Base-by-base conservation (phyloP, 306 rosid genomes). In the Cicer chorassanicum region DNA sequence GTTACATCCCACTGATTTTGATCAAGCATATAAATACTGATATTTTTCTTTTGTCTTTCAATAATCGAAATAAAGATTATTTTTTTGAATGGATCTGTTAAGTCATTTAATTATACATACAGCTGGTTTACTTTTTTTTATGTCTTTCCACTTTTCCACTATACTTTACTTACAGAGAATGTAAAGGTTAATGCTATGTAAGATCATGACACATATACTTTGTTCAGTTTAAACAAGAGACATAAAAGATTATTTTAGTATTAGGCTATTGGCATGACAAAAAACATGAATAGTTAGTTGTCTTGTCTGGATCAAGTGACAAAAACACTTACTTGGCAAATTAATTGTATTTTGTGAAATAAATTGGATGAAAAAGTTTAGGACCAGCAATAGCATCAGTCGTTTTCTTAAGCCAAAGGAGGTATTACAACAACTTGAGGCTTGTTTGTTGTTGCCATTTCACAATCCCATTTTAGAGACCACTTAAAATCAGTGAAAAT, bases 391-490 rank as follows among this genome's bases (percentile, higher is more conserved):
- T 43, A 78, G 38, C 42, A 34, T 71, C 73, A 63, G 72, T 71
- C 66, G 6, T 63, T 79, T 73, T 59, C 70, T 65, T 60, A 60
- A 46, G 73, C 16, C 13, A 44, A 46, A 76, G 74, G 71, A 46
- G 56, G 43, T 76, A 29, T 29, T 29, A 29, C 5, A 19, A 10
- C 69, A 76, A 54, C 18, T 68, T 67, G 68, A 68, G 44, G 63
- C 75, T 48, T 78, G 71, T 78, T 62, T 70, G 65, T 78, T 18
- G 65, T 78, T 78, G 72, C 50, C 65, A 51, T 63, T 72, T 66
- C 44, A 18, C 78, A 64, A 53, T 54, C 83, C 41, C 18, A 11
- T 48, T 49, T 77, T 54, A 44, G 9, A 51, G 50, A 53, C 54
- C 68, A 65, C 36, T 46, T 43, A 18, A 72, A 65, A 65, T 65